Base-by-base conservation (phyloP, 2,329 filamentous ascomycete species). In the Bisporella sp. region DNA sequence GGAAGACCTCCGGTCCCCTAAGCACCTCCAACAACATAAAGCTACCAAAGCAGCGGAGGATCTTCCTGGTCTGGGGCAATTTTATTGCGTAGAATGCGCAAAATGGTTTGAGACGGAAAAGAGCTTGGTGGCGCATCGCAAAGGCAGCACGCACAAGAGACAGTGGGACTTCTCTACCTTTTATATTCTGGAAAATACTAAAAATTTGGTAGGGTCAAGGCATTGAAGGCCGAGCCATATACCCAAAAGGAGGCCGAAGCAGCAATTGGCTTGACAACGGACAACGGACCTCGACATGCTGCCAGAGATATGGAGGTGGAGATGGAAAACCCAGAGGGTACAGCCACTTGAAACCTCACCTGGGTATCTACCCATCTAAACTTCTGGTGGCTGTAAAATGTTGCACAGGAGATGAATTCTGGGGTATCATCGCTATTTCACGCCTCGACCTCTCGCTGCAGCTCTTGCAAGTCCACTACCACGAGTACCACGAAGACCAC, bases 61-160 rank as follows among this genome's bases (percentile, higher is more conserved):
- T 63, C 77, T 96, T 35, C 93, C 93, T 3, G 92, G 84, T 0
- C 75, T 96, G 45, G 93, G 93, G 30, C 77, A 82, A 60, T 84
- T 84, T 67, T 97, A 96, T 70, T 99, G 93, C 69, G 76, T 86
- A 12, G 87, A 96, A 69, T 99, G 93, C 69, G 86, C 93, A 56
- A 97, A 95, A 73, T 97, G 89, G 85, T 97, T 95, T 68, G 92
- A 97, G 68, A 86, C 83, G 46, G 87, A 93, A 58, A 69, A 78
- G 61, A 95, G 88, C 60, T 73, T 95, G 51, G 74, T 77, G 35
- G 76, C 80, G 31, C 93, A 99, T 70, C 76, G 76, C 51, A 89
- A 86, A 68, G 89, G 89, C 61, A 99, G 96, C 72, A 89, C 88
- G 57, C 93, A 99, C 71, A 96, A 91, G 79, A 82, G 90, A 74